Evolutionary conservation across 2,329 filamentous ascomycete species (phyloP).

Genomic region (Cladosporium halotolerans): DNA sequence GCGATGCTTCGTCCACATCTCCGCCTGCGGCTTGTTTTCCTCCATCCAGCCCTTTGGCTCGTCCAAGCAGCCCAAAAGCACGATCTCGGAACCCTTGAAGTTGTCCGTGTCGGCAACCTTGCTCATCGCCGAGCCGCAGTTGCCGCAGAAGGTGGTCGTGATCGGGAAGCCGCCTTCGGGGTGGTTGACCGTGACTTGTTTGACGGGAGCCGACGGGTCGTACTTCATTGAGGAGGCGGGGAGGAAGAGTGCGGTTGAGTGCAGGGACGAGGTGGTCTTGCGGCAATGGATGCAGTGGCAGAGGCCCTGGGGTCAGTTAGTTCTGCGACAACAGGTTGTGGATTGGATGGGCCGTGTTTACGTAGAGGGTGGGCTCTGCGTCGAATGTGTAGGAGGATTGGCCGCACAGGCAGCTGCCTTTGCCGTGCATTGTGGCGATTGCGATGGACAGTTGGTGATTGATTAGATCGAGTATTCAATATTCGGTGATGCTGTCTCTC

Average conservation of each 20-base stretch:
- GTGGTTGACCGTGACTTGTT: background rate
- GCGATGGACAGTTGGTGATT: background rate
- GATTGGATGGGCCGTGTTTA: background rate
- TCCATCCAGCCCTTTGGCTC: background rate
- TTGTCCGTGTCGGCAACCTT: constrained; percentile 10
- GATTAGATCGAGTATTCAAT: background rate
- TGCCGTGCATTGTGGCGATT: constrained; percentile 17
- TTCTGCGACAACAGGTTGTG: background rate
- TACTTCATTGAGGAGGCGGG: constrained; percentile 4
- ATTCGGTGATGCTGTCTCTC: background rate
- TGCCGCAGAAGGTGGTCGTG: constrained; percentile 9
- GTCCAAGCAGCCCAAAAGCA: constrained; percentile 13
- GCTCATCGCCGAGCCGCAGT: constrained; percentile 9
- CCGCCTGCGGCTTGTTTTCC: constrained; percentile 1
- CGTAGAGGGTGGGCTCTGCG: background rate
- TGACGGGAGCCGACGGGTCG: background rate
- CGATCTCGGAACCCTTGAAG: constrained; percentile 9
- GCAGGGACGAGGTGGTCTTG: constrained; percentile 9
- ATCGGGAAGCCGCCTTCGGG: constrained; percentile 8
- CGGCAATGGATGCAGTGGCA: constrained; percentile 17
- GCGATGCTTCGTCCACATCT: constrained; percentile 14
- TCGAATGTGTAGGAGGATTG: constrained; percentile 11
- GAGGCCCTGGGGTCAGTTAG: constrained; percentile 5
- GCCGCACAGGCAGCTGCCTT: constrained; percentile 12
- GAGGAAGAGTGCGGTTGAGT: constrained; percentile 9